Base-by-base conservation (phyloP, 306 rosid genomes). In the Glycine tomentella region DNA sequence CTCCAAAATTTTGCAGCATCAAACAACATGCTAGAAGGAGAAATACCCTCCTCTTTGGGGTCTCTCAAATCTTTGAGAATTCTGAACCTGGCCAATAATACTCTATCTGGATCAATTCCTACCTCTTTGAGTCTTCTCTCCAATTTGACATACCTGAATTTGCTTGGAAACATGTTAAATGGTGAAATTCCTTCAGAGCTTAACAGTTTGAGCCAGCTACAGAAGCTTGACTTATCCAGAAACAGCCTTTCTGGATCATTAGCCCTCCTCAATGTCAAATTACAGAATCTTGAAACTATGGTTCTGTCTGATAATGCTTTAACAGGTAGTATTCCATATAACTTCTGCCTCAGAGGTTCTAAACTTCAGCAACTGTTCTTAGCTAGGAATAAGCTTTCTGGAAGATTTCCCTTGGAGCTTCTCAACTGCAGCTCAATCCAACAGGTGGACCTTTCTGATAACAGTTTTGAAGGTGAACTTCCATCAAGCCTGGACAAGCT, bases 51-150 rank as follows among this genome's bases (percentile, higher is more conserved):
- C 62, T 82, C 90, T 11, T 31, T 89, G 16, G 97, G 92, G 58
- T 86, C 81, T 38, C 88, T 93, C 25, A 73, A 48, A 71, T 87
- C 91, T 53, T 76, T 93, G 46, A 85, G 86, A 68, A 75, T 91
- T 75, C 80, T 93, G 77, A 93, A 93, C 79, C 88, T 93, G 50
- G 98, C 94, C 16, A 93, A 93, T 81, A 93, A 93, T 73, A 88
- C 84, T 79, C 83, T 93, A 33, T 90, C 92, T 74, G 98, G 97
- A 25, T 66, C 87, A 64, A 93, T 93, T 76, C 97, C 98, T 36
- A 51, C 61, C 7, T 66, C 84, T 11, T 81, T 91, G 51, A 77
- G 90, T 49, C 78, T 46, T 66, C 90, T 93, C 57, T 82, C 80
- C 72, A 87, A 81, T 16, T 82, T 91, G 86, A 83, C 80, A 74